These are phyloP conservation scores for Pythium phragmiticola DNA, from an alignment of 352 stramenopile genomes.

Conservation along the genomic window DNA sequence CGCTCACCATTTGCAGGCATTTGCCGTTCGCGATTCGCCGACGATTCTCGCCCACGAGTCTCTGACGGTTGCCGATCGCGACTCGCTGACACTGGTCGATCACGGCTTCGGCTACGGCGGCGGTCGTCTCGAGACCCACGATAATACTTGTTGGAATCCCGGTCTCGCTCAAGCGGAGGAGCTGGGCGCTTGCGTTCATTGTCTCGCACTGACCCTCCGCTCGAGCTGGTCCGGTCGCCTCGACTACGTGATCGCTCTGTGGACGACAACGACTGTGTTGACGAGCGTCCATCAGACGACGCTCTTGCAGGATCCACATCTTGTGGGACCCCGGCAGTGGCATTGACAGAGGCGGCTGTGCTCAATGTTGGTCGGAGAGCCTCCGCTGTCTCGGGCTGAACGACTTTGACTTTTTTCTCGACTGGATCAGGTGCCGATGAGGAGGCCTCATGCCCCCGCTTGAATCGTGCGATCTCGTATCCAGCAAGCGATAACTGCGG, in stretches of 20 bases:
- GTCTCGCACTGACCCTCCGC: not conserved
- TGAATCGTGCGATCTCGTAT: not conserved
- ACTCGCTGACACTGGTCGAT: conserved; percentile 1
- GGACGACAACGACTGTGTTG: not conserved
- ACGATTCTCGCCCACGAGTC: conserved; percentile 2
- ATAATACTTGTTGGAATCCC: conserved; percentile 4
- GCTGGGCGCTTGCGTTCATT: conserved; percentile 13
- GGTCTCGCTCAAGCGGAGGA: conserved; percentile 1
- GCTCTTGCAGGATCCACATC: not conserved
- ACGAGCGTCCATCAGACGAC: not conserved
- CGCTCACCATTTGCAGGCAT: conserved; percentile 1
- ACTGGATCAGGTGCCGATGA: not conserved
- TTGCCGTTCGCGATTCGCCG: conserved; percentile 1
- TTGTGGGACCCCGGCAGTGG: not conserved
- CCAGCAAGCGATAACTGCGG: not conserved
- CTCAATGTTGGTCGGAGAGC: not conserved
- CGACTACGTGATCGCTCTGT: conserved; percentile 13
- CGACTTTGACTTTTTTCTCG: conserved; percentile 12
- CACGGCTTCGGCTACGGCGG: conserved; percentile 10
- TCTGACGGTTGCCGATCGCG: conserved; percentile 5
- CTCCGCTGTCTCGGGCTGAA: not conserved
- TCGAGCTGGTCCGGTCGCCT: not conserved
- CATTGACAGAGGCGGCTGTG: not conserved
- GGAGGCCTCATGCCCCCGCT: conserved; percentile 1
- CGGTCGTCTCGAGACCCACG: conserved; percentile 5